Evolutionary conservation across 176 grass and related monocot species (phyloP), one percentile per base, ranked within the genome.

Genomic region (Musa beccarii): DNA sequence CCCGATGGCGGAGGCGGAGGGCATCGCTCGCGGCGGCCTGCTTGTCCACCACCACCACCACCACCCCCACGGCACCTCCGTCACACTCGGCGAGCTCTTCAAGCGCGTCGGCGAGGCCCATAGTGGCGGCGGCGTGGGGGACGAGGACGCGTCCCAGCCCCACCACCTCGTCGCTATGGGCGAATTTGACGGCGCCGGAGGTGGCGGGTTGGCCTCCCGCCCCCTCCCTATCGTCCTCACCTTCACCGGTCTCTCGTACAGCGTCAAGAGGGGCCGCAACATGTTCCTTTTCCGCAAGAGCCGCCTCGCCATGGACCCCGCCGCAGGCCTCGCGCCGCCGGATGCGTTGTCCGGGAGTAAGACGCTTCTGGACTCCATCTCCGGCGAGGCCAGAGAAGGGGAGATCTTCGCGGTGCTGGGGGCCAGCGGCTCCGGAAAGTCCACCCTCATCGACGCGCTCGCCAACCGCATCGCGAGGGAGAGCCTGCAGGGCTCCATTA

Each of bases 331-430:
- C 15, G 16, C 15, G 12, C 5, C 25, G 14, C 50, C 53, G 19
- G 81, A 52, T 34, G 82, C 79, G 81, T 77, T 21, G 49, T 76
- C 79, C 0, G 68, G 84, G 77, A 93, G 78, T 73, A 98, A 93
- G 82, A 98, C 84, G 22, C 80, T 98, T 65, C 86, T 98, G 0
- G 83, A 93, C 21, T 79, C 79, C 51, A 86, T 98, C 81, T 93
- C 90, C 56, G 94, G 94, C 0, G 90, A 93, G 86, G 94, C 94
- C 0, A 79, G 88, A 72, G 94, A 98, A 70, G 90, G 94, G 24
- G 94, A 98, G 90, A 98, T 98, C 83, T 84, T 98, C 78, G 94
- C 94, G 9, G 94, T 98, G 52, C 94, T 98, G 8, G 90, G 94
- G 14, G 94, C 94, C 11, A 98, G 94, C 20, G 90, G 94, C 53